phyloP scores from a whole-genome alignment of 441 rosid genomes.

The Flueggea neowawraea region DNA sequence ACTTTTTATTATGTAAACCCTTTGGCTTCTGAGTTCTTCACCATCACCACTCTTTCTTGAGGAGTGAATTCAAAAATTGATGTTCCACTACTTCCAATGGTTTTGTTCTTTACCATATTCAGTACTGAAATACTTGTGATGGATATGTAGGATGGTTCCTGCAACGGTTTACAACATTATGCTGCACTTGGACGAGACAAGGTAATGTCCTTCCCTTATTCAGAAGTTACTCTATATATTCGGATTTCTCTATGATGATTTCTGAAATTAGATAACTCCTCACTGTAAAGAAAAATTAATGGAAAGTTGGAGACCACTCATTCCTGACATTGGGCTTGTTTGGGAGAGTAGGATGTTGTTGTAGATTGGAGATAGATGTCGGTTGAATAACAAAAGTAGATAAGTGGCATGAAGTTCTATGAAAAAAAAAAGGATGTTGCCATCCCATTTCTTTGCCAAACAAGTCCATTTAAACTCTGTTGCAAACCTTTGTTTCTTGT shows the following conservation, averaged over 20 bases:
- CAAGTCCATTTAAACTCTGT: not conserved
- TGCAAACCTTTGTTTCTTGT: not conserved
- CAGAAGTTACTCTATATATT: constrained; percentile 3
- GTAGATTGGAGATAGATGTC: too few species aligned
- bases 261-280: not conserved
- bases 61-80: not conserved
- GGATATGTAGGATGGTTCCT: constrained; percentile 90
- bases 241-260: not conserved
- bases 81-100: not conserved
- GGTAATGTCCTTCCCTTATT: constrained; percentile 35
- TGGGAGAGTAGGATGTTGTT: too few species aligned
- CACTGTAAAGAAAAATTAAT: too few species aligned
- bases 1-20: too few species aligned
- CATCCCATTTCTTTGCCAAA: too few species aligned
- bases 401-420: too few species aligned
- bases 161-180: constrained; percentile 99
- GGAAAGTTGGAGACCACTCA: too few species aligned
- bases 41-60: not conserved
- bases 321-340: too few species aligned
- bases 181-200: constrained; percentile 99
- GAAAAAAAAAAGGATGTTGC: too few species aligned
- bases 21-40: not conserved
- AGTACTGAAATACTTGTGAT: constrained; percentile 4
- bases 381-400: too few species aligned
- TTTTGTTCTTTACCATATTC: not conserved